These are phyloP conservation scores for Helianthus annuus DNA, from an alignment of 129 eudicot genomes.

Conservation along the genomic window DNA sequence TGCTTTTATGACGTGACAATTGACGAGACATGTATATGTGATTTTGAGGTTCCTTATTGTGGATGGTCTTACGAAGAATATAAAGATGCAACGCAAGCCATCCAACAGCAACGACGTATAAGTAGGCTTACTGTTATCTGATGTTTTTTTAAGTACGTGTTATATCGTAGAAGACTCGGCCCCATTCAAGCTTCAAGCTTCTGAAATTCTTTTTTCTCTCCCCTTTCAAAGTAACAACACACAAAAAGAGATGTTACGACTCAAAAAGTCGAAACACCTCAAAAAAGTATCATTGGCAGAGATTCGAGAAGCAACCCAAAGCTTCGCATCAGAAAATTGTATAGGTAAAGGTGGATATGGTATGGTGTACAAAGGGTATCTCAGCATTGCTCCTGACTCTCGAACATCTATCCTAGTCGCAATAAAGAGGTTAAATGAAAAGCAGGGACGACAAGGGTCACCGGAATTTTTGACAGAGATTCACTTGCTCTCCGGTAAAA, in stretches of 20 bases:
- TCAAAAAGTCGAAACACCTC: background rate
- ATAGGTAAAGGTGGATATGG: constrained; percentile 1
- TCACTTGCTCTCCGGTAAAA: background rate
- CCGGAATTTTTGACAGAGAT: constrained; percentile 7
- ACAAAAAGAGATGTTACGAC: background rate
- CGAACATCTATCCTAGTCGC: background rate
- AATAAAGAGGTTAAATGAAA: background rate
- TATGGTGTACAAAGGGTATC: background rate
- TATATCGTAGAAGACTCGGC: too few relatives aligned
- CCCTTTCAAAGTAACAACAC: too few relatives aligned
- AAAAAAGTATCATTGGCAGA: background rate
- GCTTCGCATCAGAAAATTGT: background rate
- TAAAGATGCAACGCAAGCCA: too few relatives aligned
- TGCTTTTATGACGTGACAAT: too few relatives aligned
- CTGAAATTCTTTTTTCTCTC: background rate
- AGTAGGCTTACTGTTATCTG: too few relatives aligned
- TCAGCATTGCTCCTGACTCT: background rate
- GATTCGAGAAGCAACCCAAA: background rate
- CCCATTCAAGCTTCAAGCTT: background rate
- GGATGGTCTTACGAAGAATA: too few relatives aligned
- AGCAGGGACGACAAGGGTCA: background rate
- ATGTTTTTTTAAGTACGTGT: too few relatives aligned
- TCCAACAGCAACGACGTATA: too few relatives aligned
- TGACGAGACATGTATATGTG: too few relatives aligned
- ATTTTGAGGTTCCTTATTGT: too few relatives aligned